Evolutionary conservation across 331 rosid species (phyloP).

Genomic region (Erythrophleum ivorense): DNA sequence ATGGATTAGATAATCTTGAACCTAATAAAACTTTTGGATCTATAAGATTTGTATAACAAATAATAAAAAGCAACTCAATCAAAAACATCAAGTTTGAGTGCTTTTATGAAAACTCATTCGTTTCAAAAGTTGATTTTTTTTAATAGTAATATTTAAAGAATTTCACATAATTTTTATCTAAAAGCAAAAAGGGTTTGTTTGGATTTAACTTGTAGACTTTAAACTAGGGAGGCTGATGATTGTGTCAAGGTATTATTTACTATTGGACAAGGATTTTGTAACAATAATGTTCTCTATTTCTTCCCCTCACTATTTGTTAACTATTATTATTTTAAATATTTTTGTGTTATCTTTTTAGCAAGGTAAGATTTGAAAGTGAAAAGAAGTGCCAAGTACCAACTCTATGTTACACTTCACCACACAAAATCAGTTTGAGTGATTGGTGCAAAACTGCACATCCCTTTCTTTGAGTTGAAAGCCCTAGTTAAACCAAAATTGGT

Average conservation of each 20-base stretch:
- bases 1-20: no score
- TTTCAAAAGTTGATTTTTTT: background rate
- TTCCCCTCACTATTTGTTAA: background rate
- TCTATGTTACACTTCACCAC: slow-evolving; percentile 54
- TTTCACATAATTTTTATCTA: background rate
- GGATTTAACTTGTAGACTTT: slow-evolving; percentile 18
- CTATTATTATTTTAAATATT: no score
- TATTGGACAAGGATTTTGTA: slow-evolving; percentile 39
- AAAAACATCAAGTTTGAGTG: background rate
- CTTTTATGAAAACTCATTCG: background rate
- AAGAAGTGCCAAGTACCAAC: slow-evolving; percentile 50
- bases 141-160: background rate
- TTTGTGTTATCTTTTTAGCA: slow-evolving; percentile 15
- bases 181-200: slow-evolving; percentile 3
- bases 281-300: slow-evolving; percentile 35
- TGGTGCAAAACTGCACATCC: slow-evolving; percentile 47
- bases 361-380: slow-evolving; percentile 53
- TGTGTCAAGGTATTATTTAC: slow-evolving; percentile 4
- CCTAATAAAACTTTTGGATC: background rate
- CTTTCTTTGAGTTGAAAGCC: slow-evolving; percentile 50
- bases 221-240: slow-evolving; percentile 1
- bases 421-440: slow-evolving; percentile 49
- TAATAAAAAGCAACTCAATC: background rate
- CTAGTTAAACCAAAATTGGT: slow-evolving; percentile 47
- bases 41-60: background rate